Percentiles rank a stretch among this genome's conserved stretches.
Evolutionary conservation across 2,329 filamentous ascomycete species (phyloP).

Genomic region (Fusarium nygamai): DNA sequence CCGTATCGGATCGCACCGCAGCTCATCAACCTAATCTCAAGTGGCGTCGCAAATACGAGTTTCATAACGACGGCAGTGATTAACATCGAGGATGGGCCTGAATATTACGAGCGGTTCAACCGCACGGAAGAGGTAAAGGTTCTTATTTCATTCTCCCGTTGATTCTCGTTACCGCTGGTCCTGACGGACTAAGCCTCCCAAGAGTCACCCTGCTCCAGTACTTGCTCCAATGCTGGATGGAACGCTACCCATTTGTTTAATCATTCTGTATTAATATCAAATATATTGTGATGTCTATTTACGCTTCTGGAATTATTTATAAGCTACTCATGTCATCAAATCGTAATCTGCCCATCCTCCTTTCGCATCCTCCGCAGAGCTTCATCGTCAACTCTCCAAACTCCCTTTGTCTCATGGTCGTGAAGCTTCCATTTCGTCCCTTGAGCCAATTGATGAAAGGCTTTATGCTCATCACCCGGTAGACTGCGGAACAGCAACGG

Average conservation of each 20-base stretch:
- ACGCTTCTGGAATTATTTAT: not conserved
- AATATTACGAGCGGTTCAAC: not conserved
- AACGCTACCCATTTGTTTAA: not conserved
- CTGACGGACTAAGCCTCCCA: no score
- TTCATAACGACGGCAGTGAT: not conserved
- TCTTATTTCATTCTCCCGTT: not conserved
- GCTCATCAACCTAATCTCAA: not conserved
- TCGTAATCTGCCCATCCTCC: not conserved
- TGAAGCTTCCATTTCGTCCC: constrained; percentile 18
- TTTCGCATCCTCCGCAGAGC: not conserved
- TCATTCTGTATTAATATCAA: no score
- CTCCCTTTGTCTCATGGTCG: constrained; percentile 27
- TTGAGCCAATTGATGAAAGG: constrained; percentile 16
- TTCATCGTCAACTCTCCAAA: constrained; percentile 30
- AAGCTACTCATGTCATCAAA: not conserved
- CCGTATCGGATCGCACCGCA: not conserved
- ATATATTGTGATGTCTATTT: not conserved
- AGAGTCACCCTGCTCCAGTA: no score
- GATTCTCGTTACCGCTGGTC: not conserved
- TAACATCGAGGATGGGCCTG: not conserved
- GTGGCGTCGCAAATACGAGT: not conserved
- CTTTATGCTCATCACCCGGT: not conserved
- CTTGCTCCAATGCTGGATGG: not conserved
- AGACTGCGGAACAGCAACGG: constrained; percentile 21
- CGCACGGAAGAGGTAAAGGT: not conserved